A percentile compares a stretch with the other conserved stretches of the same genome.
phyloP scores from a whole-genome alignment of 345 rosid species.

The Draba incana region DNA sequence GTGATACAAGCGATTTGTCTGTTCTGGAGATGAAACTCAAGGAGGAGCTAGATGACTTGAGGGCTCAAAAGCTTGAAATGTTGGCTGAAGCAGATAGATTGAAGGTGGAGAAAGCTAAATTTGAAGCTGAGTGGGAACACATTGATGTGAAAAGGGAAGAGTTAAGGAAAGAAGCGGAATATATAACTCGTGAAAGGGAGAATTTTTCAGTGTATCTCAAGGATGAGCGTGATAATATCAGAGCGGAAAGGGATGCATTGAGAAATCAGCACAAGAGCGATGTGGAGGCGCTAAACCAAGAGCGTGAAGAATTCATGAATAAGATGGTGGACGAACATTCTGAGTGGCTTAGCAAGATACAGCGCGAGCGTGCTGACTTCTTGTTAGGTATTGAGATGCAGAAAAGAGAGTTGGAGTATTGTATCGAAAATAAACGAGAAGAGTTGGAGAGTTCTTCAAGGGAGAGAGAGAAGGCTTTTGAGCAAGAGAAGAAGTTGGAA shows the following conservation, averaged over 20 bases:
- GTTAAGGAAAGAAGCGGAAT: conserved; percentile 61
- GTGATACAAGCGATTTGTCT: conserved; percentile 75
- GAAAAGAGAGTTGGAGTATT: conserved; percentile 77
- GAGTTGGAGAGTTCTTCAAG: conserved; percentile 71
- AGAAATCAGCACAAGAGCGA: conserved; percentile 65
- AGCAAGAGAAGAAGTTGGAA: conserved; percentile 73
- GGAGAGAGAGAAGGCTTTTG: conserved; percentile 82
- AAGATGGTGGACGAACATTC: conserved; percentile 77
- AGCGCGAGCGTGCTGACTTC: conserved; percentile 80
- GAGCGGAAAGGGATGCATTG: conserved; percentile 69
- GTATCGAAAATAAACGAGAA: conserved; percentile 74
- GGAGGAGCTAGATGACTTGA: conserved; percentile 85
- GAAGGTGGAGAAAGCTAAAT: conserved; percentile 76
- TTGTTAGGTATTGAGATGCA: conserved; percentile 80
- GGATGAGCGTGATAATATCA: conserved; percentile 79
- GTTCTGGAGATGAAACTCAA: conserved; percentile 78
- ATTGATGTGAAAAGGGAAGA: conserved; percentile 93
- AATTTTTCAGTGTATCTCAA: conserved; percentile 67
- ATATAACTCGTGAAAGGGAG: conserved; percentile 62
- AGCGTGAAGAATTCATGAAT: conserved; percentile 85
- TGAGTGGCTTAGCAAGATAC: conserved; percentile 85
- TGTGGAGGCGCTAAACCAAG: conserved; percentile 64
- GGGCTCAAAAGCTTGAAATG: conserved; percentile 80
- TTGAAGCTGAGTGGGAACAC: conserved; percentile 92
- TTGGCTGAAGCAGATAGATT: conserved; percentile 78